These are phyloP conservation scores for Acanthamoeba sp. DNA, from an alignment of 208 protist species.

Conservation along the genomic window DNA sequence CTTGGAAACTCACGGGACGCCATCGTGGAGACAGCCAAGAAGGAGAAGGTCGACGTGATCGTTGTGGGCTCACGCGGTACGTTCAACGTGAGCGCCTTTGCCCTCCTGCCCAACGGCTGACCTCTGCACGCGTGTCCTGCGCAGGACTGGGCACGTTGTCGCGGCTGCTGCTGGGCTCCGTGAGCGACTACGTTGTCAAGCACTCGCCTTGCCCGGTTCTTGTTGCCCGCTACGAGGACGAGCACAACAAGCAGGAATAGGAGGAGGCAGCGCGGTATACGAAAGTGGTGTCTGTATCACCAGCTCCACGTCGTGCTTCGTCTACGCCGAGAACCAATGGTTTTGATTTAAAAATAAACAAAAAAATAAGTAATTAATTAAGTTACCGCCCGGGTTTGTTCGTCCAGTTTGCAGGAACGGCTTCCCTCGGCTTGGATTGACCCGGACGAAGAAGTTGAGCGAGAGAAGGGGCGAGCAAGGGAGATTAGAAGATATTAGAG, in stretches of 20 bases:
- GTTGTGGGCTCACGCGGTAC: slow-evolving; percentile 6
- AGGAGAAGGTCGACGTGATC: slow-evolving; percentile 4
- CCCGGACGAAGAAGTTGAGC: not conserved
- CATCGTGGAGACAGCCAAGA: slow-evolving; percentile 6
- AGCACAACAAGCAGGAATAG: not conserved
- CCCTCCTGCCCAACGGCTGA: not conserved
- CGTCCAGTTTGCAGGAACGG: too few relatives aligned
- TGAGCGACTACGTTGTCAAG: slow-evolving; percentile 50
- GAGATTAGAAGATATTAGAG: not conserved
- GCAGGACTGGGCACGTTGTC: not conserved
- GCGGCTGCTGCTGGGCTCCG: not conserved
- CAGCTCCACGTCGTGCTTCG: too few relatives aligned
- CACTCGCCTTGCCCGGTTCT: not conserved
- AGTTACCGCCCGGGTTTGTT: not conserved
- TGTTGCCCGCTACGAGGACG: not conserved
- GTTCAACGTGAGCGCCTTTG: not conserved
- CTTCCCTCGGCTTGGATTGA: too few relatives aligned
- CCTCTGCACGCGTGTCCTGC: too few relatives aligned
- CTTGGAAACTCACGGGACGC: not conserved
- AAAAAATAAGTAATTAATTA: not conserved
- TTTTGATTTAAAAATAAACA: not conserved
- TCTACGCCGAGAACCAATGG: not conserved
- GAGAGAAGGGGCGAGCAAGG: not conserved
- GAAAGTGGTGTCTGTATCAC: too few relatives aligned
- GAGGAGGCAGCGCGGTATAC: too few relatives aligned